Evolutionary conservation across 1,139 yeast genomes (phyloP), one percentile per base, ranked within the genome.

Genomic region (Yamadazyma diddensiae): DNA sequence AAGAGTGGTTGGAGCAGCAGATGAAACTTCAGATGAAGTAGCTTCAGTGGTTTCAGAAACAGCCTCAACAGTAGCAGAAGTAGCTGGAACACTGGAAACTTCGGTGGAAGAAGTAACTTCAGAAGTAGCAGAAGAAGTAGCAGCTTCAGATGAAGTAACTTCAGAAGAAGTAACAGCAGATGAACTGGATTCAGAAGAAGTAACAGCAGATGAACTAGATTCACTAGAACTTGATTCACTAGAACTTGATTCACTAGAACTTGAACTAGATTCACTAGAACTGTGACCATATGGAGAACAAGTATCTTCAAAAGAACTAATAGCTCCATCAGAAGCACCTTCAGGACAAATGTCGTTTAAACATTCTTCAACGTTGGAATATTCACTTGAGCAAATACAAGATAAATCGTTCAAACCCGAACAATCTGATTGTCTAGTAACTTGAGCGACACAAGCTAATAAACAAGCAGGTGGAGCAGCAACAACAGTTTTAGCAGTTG

Each of bases 401-500:
- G 59, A 49, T 43, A 83, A 65, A 53, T 80, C 78, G 54, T 73
- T 73, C 56, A 85, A 64, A 36, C 79, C 67, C 37, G 63, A 47
- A 59, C 90, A 81, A 29, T 65, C 50, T 31, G 77, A 61, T 29
- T 74, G 66, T 55, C 72, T 74, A 47, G 76, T 69, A 34, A 82
- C 88, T 51, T 77, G 72, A 35, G 84, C 72, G 38, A 84, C 92
- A 74, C 95, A 87, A 29, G 95, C 94, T 57, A 87, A 70, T 47
- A 87, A 67, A 69, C 95, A 87, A 26, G 95, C 95, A 43, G 94
- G 94, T 34, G 95, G 92, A 37, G 92, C 69, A 38, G 94, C 94
- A 31, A 73, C 61, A 35, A 78, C 74, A 37, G 77, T 55, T 33
- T 78, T 69, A 40, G 74, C 61, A 31, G 77, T 59, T 33, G 80